Evolutionary conservation across 768 basidiomycete species (phyloP).

Genomic region (Tulasnella sp.): DNA sequence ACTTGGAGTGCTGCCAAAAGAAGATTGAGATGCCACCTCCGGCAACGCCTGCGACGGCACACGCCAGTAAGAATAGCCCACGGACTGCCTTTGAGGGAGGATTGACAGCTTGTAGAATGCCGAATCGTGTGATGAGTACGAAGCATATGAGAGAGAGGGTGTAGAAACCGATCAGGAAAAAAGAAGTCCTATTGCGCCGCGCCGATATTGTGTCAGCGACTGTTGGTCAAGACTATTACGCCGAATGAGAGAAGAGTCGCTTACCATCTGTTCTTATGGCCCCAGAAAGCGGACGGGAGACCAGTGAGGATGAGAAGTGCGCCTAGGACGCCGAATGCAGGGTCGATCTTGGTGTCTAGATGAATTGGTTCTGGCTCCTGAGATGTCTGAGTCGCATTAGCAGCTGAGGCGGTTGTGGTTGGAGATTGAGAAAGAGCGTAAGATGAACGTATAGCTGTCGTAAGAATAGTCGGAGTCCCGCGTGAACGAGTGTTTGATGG

Average conservation of each 20-base stretch:
- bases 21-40: slow-evolving; percentile 82
- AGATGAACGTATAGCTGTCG: slow-evolving; percentile 22
- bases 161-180: slow-evolving; percentile 90
- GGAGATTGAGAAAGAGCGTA: slow-evolving; percentile 29
- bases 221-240: neutral
- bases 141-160: slow-evolving; percentile 72
- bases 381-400: slow-evolving; percentile 35
- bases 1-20: slow-evolving; percentile 82
- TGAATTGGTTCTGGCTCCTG: slow-evolving; percentile 29
- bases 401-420: slow-evolving; percentile 28
- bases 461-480: slow-evolving; percentile 8
- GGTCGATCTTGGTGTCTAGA: slow-evolving; percentile 58
- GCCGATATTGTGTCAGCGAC: slow-evolving; percentile 8
- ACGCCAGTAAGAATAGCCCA: slow-evolving; percentile 82
- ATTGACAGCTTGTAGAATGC: slow-evolving; percentile 56
- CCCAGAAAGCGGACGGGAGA: slow-evolving; percentile 77
- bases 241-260: slow-evolving; percentile 21
- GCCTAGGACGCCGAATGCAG: slow-evolving; percentile 82
- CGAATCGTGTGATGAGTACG: slow-evolving; percentile 78
- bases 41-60: slow-evolving; percentile 62
- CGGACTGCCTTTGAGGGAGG: slow-evolving; percentile 66
- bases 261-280: slow-evolving; percentile 91
- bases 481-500: slow-evolving; percentile 5
- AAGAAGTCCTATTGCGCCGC: slow-evolving; percentile 54
- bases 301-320: slow-evolving; percentile 81